Evolutionary conservation across 352 stramenopile genomes (phyloP).

Genomic region (Phytophthora brassicae): DNA sequence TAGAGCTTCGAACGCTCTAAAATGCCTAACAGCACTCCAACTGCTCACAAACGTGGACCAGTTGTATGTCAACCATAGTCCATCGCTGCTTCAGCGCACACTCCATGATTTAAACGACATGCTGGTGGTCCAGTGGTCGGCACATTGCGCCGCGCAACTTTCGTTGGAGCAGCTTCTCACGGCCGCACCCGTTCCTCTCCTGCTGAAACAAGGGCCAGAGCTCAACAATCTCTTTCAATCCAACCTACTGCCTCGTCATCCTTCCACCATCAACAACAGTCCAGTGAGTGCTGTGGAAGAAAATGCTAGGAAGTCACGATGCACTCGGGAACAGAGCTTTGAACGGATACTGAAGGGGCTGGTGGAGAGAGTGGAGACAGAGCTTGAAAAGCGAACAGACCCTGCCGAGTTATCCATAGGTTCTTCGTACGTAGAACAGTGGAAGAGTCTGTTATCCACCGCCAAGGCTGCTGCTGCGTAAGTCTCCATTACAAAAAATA

Average conservation of each 20-base stretch:
- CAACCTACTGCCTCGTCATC: constrained; percentile 8
- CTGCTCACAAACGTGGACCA: constrained; percentile 5
- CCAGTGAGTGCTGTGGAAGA: neutral
- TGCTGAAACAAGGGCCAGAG: constrained; percentile 10
- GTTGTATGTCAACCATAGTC: constrained; percentile 40
- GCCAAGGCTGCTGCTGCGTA: constrained; percentile 17
- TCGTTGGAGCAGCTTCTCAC: constrained; percentile 34
- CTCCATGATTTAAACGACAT: constrained; percentile 24
- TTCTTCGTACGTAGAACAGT: constrained; percentile 3
- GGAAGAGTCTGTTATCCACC: constrained; percentile 13
- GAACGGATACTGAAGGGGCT: constrained; percentile 21
- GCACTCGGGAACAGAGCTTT: constrained; percentile 10
- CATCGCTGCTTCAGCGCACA: constrained; percentile 23
- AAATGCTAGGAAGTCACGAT: constrained; percentile 4
- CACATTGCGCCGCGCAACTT: constrained; percentile 28
- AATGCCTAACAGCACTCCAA: constrained; percentile 34
- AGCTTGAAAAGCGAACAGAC: constrained; percentile 6
- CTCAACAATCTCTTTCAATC: constrained; percentile 22
- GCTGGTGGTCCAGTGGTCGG: constrained; percentile 44
- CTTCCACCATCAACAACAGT: neutral
- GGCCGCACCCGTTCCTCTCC: constrained; percentile 10
- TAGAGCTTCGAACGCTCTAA: constrained; percentile 32
- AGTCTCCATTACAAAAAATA: constrained; percentile 2
- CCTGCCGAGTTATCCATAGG: neutral
- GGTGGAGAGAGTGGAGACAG: constrained; percentile 16